These are phyloP conservation scores for Thalassiosira delicatula DNA, from an alignment of 352 stramenopile genomes.

Conservation along the genomic window DNA sequence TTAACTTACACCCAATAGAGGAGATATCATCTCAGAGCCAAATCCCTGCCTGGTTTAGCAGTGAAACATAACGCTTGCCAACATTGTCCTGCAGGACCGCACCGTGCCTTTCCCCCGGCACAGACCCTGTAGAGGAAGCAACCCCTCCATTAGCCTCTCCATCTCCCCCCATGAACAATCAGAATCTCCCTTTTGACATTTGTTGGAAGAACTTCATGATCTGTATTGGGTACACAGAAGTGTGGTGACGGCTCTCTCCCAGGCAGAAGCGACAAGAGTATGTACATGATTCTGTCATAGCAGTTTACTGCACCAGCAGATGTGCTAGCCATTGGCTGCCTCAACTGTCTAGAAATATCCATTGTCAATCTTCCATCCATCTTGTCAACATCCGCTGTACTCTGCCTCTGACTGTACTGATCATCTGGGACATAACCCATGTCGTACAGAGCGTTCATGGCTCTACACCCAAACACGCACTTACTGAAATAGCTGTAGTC, in stretches of 20 bases:
- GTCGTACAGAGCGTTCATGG: constrained; percentile 4
- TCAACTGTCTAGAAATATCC: constrained; percentile 26
- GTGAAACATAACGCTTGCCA: background rate
- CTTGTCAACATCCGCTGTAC: constrained; percentile 4
- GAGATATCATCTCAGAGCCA: constrained; percentile 1
- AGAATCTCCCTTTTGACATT: constrained; percentile 23
- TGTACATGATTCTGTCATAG: constrained; percentile 39
- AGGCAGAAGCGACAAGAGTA: constrained; percentile 22
- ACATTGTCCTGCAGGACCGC: background rate
- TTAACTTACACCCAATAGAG: too few relatives aligned
- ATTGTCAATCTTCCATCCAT: constrained; percentile 2
- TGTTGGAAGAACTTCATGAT: constrained; percentile 42
- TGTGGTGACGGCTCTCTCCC: background rate
- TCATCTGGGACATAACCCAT: constrained; percentile 13
- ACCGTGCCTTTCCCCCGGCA: constrained; percentile 26
- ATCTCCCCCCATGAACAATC: constrained; percentile 13
- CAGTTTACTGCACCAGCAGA: constrained; percentile 42
- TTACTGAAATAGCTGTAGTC: constrained; percentile 37
- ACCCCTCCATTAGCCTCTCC: background rate
- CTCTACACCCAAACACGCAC: background rate
- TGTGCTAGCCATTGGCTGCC: background rate
- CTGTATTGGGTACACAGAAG: constrained; percentile 29
- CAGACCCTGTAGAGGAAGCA: constrained; percentile 4
- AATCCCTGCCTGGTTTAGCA: constrained; percentile 8
- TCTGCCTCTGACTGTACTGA: constrained; percentile 14